Evolutionary conservation across 768 basidiomycete species (phyloP), one percentile per base, ranked within the genome.

Genomic region (Scleroderma citrinum): DNA sequence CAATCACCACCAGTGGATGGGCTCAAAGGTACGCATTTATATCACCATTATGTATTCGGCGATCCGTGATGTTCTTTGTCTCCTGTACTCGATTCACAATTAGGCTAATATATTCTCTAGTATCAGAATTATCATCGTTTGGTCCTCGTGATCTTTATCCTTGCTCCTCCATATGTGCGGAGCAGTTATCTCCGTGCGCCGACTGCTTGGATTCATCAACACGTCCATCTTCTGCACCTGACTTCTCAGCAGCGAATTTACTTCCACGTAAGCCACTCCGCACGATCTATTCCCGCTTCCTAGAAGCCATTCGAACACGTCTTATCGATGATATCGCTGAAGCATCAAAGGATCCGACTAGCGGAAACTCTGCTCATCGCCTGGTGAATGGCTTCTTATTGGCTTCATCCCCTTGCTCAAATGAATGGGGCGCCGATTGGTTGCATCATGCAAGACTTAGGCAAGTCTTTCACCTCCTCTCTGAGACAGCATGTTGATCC

Each of bases 361-460:
- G 50, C 35, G 60, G 61, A 38, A 67, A 71, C 39, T 70, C 63
- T 10, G 72, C 73, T 31, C 73, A 71, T 37, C 73, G 84, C 21
- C 68, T 84, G 36, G 76, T 74, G 57, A 73, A 74, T 44, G 87
- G 87, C 0, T 81, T 90, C 55, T 59, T 89, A n/a, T 71, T 87
- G 10, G 69, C 72, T 44, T 69, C 76, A 24, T 57, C 62, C 3
- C 63, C 69, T 37, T 52, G 68, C 12, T 64, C 71, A 2, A 76
- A 74, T 21, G 80, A 82, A 59, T 87, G 86, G 86, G 76, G 76
- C 20, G 59, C 69, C n/a, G 76, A 76, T 14, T 86, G 84, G 85
- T 74, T 85, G 32, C 73, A 77, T 54, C 72, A 74, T 48, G 66
- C 75, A 5, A 70, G 68, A 23, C 69, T 72, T 37, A 75, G 79